Percentiles rank a stretch among this genome's conserved stretches.
Conservation (phyloP, 75 land plant genomes). For the Sequoiadendron giganteum region DNA sequence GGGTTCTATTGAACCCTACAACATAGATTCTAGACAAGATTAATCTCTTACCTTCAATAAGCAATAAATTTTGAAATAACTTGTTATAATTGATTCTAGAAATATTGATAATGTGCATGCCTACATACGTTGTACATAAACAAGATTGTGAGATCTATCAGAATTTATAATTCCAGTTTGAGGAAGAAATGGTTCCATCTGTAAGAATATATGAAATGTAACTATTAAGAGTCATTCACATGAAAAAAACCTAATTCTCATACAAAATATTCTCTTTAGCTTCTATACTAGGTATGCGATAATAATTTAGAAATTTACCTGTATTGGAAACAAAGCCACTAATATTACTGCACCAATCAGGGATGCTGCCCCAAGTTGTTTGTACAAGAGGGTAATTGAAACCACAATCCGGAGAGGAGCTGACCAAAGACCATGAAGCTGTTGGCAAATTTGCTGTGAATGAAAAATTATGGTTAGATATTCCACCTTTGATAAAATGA, state of each 20-base stretch:
- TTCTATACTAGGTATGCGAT: neutral
- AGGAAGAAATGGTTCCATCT: too few species aligned
- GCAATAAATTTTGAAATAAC: too few species aligned
- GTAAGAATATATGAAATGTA: too few species aligned
- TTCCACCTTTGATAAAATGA: neutral
- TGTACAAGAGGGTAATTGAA: slow-evolving; percentile 67
- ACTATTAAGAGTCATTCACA: too few species aligned
- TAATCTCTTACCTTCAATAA: too few species aligned
- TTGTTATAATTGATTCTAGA: too few species aligned
- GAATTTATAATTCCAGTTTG: too few species aligned
- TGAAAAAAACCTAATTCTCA: neutral
- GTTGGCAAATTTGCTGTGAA: slow-evolving; percentile 74
- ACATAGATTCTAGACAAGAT: too few species aligned
- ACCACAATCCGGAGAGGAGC: slow-evolving; percentile 86
- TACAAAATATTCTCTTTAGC: neutral
- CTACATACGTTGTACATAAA: too few species aligned
- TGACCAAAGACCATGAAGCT: slow-evolving; percentile 89
- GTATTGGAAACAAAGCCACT: slow-evolving; percentile 77
- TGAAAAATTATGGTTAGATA: slow-evolving; percentile 3
- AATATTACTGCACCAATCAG: slow-evolving; percentile 74
- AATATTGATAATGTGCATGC: too few species aligned
- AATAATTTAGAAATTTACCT: slow-evolving; percentile 31
- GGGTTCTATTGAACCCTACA: too few species aligned
- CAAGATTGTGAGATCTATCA: too few species aligned
- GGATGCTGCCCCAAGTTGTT: slow-evolving; percentile 80